phyloP scores from a whole-genome alignment of 176 grass and related monocot species.

The Thinopyrum elongatum region DNA sequence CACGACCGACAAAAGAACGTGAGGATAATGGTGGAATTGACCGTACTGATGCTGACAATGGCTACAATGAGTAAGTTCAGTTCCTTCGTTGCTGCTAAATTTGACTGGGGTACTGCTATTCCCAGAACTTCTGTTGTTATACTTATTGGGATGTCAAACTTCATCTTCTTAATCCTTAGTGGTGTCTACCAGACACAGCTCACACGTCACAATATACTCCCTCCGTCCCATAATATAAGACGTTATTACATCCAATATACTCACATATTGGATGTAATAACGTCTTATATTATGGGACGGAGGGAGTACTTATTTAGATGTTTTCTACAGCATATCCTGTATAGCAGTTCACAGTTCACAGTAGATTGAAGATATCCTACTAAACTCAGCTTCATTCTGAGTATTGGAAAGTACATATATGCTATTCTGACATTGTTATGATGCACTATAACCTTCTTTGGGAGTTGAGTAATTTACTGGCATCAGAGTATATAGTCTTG shows the following conservation, averaged over 20 bases:
- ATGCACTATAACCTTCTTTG: background rate
- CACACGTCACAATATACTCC: background rate
- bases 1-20: background rate
- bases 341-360: too few species aligned
- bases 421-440: background rate
- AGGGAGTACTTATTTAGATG: background rate
- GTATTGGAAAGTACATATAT: background rate
- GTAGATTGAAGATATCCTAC: background rate
- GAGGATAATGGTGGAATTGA: background rate
- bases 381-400: background rate
- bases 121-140: background rate
- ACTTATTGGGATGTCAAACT: background rate
- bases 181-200: background rate
- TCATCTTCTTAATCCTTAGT: background rate
- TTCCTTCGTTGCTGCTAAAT: background rate
- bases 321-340: background rate
- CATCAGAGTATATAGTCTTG: background rate
- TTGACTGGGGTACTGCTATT: background rate
- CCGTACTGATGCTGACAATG: background rate
- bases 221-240: too few species aligned
- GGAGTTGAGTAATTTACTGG: background rate
- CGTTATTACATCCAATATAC: too few species aligned
- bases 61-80: conserved; percentile 3
- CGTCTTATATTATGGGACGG: too few species aligned
- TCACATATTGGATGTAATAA: too few species aligned